Conservation (phyloP, 1,284 basidiomycete genomes). For the Marasmius fiardii region DNA sequence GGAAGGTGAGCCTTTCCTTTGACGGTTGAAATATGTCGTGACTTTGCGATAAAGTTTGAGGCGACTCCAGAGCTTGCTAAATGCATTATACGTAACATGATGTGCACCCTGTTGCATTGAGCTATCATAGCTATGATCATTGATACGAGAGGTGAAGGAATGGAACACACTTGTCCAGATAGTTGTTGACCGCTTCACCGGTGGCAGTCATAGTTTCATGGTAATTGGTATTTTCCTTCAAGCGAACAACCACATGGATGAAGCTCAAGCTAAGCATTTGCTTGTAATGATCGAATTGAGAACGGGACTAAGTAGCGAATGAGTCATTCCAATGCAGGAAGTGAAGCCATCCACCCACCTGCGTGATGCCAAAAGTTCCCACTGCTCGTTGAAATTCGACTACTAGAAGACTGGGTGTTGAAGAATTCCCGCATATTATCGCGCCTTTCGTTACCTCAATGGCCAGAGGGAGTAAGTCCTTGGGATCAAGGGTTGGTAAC, state of each 20-base stretch:
- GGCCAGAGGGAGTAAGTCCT: constrained; percentile 79
- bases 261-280: constrained; percentile 73
- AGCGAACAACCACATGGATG: constrained; percentile 58
- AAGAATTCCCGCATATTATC: constrained; percentile 79
- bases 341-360: constrained; percentile 38
- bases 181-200: constrained; percentile 61
- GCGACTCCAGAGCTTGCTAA: constrained; percentile 53
- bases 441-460: constrained; percentile 72
- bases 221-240: constrained; percentile 77
- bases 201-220: constrained; percentile 60
- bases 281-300: constrained; percentile 78
- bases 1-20: constrained; percentile 9
- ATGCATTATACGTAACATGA: constrained; percentile 24
- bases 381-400: constrained; percentile 71
- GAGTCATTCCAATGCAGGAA: neutral
- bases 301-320: constrained; percentile 57
- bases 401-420: constrained; percentile 79
- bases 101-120: neutral
- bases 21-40: constrained; percentile 18
- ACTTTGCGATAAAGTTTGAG: constrained; percentile 45
- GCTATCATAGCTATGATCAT: neutral
- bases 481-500: constrained; percentile 68
- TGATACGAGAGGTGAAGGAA: neutral
- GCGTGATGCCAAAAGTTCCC: constrained; percentile 77
- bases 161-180: constrained; percentile 50